Base-by-base conservation (phyloP, 345 rosid genomes). In the Eucalyptus erythrocorys region DNA sequence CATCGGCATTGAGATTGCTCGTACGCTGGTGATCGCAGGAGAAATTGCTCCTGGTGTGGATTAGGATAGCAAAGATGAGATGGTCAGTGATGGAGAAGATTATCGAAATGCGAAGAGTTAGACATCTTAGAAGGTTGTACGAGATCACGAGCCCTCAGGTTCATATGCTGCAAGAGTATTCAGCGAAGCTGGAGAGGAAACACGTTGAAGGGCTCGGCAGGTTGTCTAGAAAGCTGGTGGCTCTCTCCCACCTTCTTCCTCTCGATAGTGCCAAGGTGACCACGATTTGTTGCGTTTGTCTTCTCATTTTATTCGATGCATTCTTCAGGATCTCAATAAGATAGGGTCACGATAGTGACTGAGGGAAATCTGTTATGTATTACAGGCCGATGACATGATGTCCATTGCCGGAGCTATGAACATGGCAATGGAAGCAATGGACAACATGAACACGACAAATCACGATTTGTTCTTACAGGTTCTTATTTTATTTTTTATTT, bases 151-250 rank as follows among this genome's bases (percentile, higher is more conserved):
- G 88, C 48, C 93, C 93, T 15, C 97, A 95, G 88, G 89, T 94
- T 90, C 87, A 90, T 61, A 47, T 93, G 37, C 95, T 97, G 32
- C 89, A 89, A 42, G 92, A 95, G 6, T 95, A 97, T 40, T 42
- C 84, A 95, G 88, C 89, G 3, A 94, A 94, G 47, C 12, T 95
- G 59, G 97, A 94, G 76, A 87, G 88, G 0, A 95, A 92, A 89
- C 95, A 93, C 76, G 85, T 22, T 27, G 98, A 94, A 91, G 96
- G 97, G 11, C 90, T 94, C 14, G 89, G 95, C 90, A 92, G 96
- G 86, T 71, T 96, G 85, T 89, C 91, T 14, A 92, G 96, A 86
- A 97, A 95, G 92, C 94, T 97, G 48, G 91, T 92, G 8, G 98
- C 95, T 79, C 49, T 95, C 13, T 92, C 95, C 19, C 45, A 91